Base-by-base conservation (phyloP, 2,329 filamentous ascomycete genomes). In the Ceratocystis smalleyi region DNA sequence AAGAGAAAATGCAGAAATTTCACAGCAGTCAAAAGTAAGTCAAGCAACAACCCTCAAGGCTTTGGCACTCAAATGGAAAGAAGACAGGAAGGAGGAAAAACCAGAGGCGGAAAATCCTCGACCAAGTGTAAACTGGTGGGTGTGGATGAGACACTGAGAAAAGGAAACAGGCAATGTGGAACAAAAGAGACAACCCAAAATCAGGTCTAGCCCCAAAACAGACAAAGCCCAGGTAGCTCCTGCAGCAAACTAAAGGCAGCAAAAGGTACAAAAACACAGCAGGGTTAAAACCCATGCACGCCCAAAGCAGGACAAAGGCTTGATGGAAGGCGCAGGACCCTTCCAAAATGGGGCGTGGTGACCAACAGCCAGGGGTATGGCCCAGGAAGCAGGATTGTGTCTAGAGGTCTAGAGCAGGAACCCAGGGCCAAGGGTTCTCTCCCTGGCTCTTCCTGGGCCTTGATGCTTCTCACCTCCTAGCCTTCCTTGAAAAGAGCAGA, bases 101-200 rank as follows among this genome's bases (percentile, higher is more conserved):
- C 32, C 35, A 35, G 17, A 57, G 27, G 54, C 54, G 54, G 27
- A 57, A 57, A n/a, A 27, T 32, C 17, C 17, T 17, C 17, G 10
- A n/a, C 27, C 24, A 57, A 57, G 54, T n/a, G n/a, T 22, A 27
- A 19, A 35, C 54, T n/a, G 30, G n/a, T 57, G 54, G 15, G 19
- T 35, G 27, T 57, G 54, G 30, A 32, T 57, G 59, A 60, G 35
- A 60, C 59, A 30, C 32, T n/a, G 22, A 15, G 40, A 60, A 60
- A 60, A 60, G 22, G 40, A 60, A 60, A 43, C 59, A 45, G 59
- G 22, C 59, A 60, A 43, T 43, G 59, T 43, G 35, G 59, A 60
- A 43, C 35, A 45, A 60, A 43, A 45, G 19, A 60, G 35, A 60
- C n/a, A 45, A n/a, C 15, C 35, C 59, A 60, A 27, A 60, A 45